Base-by-base conservation (phyloP, 1,284 basidiomycete species). In the Ceratobasidium sp. region DNA sequence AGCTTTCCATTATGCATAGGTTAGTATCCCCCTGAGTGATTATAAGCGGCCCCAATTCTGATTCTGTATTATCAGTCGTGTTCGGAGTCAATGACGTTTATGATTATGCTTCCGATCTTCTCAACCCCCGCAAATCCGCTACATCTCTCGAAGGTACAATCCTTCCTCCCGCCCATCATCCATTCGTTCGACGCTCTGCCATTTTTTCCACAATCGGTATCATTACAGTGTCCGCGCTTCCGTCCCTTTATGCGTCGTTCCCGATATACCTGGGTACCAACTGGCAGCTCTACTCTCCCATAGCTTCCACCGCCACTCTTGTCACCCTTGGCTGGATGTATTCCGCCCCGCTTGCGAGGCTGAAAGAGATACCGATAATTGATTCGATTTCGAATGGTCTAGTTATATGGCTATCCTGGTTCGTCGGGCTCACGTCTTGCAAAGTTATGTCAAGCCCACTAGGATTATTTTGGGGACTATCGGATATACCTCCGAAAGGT, bases 31-130 rank as follows among this genome's bases (percentile, higher is more conserved):
- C 47, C 13, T 12, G 7, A 27, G 38, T 49, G 15, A 6, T 10
- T 10, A 17, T 50, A 13, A 35, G 4, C 20, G 50, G 57, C n/a
- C n/a, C n/a, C 13, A 65, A 40, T 34, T 1, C 3, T 45, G 22
- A 4, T 25, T 47, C 6, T 31, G 7, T 29, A 12, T 7, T 40
- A 7, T 20, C 43, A 76, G 75, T 76, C 69, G 73, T 76, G 2
- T 76, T 75, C 53, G 75, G 75, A 25, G 65, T 76, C 35, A 76
- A 76, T 45, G 75, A 76, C 54, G 71, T 76, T 13, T 73, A 74
- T 52, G 75, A 76, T 45, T 75, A 75, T 53, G 67, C 69, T 10
- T 73, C 72, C 20, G 75, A 76, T 62, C 32, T 73, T 13, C 72
- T 65, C 1, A 75, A 76, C 56, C 72, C 73, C n/a, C 71, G 75